Evolutionary conservation across 306 rosid genomes (phyloP).

Genomic region (Ceratonia siliqua): DNA sequence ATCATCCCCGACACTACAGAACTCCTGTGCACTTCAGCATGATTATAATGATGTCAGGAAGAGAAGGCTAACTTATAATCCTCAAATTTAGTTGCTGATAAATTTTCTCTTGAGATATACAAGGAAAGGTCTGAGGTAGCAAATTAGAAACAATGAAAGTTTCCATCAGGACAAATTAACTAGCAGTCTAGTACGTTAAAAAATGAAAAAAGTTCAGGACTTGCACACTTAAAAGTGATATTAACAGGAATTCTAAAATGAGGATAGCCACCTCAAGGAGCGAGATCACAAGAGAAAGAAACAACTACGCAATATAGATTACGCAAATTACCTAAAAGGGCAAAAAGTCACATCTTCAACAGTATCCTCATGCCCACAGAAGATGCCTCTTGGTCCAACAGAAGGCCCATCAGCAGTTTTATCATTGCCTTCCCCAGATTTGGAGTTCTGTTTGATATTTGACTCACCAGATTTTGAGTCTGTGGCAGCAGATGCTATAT

Average conservation of each 20-base stretch:
- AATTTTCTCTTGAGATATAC: not conserved
- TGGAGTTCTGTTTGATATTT: constrained; percentile 59
- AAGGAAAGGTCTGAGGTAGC: too few species aligned
- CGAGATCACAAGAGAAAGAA: not conserved
- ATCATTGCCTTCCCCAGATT: constrained; percentile 76
- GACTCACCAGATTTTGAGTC: constrained; percentile 82
- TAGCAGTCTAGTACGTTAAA: not conserved
- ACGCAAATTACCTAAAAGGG: constrained; percentile 79
- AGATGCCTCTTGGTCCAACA: constrained; percentile 92
- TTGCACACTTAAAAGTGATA: constrained; percentile 5
- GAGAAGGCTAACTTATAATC: not conserved
- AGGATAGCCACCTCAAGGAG: not conserved
- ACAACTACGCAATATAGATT: not conserved
- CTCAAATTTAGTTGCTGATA: not conserved
- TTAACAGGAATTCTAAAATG: constrained; percentile 15
- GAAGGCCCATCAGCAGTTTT: constrained; percentile 78
- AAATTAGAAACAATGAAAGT: too few species aligned
- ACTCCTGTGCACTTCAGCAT: constrained; percentile 89
- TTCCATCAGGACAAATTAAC: not conserved
- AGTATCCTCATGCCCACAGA: constrained; percentile 89
- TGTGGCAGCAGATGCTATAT: constrained; percentile 68
- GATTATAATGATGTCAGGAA: constrained; percentile 43
- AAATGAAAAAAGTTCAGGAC: not conserved
- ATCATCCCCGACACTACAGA: constrained; percentile 99
- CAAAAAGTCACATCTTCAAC: constrained; percentile 99